phyloP scores from a whole-genome alignment of 2,329 filamentous ascomycete genomes.

The Sclerotinia spermophila region DNA sequence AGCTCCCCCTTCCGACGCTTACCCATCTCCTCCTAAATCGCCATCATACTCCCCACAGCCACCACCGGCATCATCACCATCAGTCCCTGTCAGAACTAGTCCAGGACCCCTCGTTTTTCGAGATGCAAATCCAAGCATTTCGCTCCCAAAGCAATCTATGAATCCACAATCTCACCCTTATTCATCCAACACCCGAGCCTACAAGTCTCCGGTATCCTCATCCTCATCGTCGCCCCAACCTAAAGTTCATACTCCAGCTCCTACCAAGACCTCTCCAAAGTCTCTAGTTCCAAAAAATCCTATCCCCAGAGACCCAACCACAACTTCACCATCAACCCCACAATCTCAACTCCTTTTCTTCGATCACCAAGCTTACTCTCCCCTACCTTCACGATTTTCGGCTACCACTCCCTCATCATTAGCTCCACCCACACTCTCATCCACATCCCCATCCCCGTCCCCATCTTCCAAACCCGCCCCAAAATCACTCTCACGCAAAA shows the following conservation, averaged over 20 bases:
- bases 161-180: background rate
- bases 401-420: background rate
- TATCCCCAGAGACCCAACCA: background rate
- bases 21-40: background rate
- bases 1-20: background rate
- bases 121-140: background rate
- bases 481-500: background rate
- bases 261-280: background rate
- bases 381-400: background rate
- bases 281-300: background rate
- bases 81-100: too few relatives aligned
- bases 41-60: background rate
- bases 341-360: background rate
- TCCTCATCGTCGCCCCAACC: background rate
- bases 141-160: fast-evolving
- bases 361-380: background rate
- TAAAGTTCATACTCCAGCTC: background rate
- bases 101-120: background rate
- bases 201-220: background rate
- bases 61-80: background rate
- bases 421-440: background rate
- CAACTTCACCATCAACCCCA: background rate
- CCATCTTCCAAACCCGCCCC: too few relatives aligned
- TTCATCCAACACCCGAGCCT: background rate
- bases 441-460: background rate